Evolutionary conservation across 805 yeast genomes (phyloP), one percentile per base, ranked within the genome.

Genomic region (Kockiozyma suomiensis): DNA sequence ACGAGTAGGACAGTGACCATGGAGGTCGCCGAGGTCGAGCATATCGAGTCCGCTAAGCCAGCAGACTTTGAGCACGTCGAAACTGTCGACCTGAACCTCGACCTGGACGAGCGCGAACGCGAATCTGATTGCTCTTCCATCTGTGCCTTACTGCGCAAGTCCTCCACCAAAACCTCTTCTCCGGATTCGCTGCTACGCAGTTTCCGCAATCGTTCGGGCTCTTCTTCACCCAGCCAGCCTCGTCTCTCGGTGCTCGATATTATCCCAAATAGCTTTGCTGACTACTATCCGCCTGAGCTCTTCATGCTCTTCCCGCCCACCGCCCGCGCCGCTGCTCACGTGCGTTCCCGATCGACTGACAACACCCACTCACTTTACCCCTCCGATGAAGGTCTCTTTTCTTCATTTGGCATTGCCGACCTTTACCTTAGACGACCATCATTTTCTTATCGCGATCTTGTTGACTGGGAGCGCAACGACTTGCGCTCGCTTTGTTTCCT

Each of bases 381-480:
- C 21, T 32, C 49, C 19, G 38, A 32, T 28, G 46, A 33, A 23
- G 58, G 55, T 15, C 49, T 56, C 46, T 38, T 50, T 30, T 25
- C 58, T 13, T 28, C 51, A 37, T 43, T 54, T 35, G 60, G 62
- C 21, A 32, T 63, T 26, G 56, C 57, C 19, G 58, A 56, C 49
- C 33, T 50, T 6, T 41, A 33, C 35, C 54, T 35, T 19, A 56
- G 87, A 0, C 75, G 90, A 46, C 90, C 89, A 12, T 70, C 74
- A 26, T 86, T 85, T 72, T 85, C 90, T 0, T 81, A 80, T 62
- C 75, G 90, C 54, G 83, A 81, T 15, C 75, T 87, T 42, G 74
- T 84, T 26, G 87, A 86, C 70, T 87, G 93, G 93, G 85, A 81
- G 50, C 69, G 85, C 52, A 87, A 87, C 71, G 92, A 86, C 70